Evolutionary conservation across 2,329 filamentous ascomycete genomes (phyloP), one percentile per base, ranked within the genome.

Genomic region (Aspergillus arachidicola): DNA sequence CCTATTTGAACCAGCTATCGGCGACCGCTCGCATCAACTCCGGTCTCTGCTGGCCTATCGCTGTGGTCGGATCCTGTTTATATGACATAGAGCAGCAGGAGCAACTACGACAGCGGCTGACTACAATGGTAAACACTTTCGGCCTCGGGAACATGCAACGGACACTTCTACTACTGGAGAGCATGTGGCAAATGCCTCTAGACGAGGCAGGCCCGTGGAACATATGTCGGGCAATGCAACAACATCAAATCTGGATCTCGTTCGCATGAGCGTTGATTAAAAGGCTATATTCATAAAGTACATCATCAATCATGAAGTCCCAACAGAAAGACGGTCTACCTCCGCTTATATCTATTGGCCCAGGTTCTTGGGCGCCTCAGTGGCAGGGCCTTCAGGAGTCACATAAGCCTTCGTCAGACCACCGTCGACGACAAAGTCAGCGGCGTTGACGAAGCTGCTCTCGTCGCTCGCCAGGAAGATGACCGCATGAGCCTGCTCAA

Each of bases 401-500:
- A 88, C 86, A 78, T 97, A 98, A 51, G 93, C 92, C 81, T 83
- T 97, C 73, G 89, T 94, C 92, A 99, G 92, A 64, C 94, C 94
- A 63, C 95, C 95, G 73, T 99, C 95, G 30, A 98, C 93, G 5
- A 96, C 90, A 81, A 98, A 96, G 76, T 98, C 95, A 63, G 87
- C 90, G 12, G 91, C 93, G 68, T 95, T 96, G 73, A 96, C 91
- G 72, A 96, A 96, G 82, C 91, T 92, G 73, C 90, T 89, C 83
- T 96, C 93, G 70, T 96, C 93, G 68, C 89, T 93, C 10, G 93
- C 93, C 64, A 96, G 80, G 82, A 96, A 96, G 9, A 97, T 76
- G 0, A 96, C 93, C 7, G 92, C 93, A 67, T 96, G 91, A 0
- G 93, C 93, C 82, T 96, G 93, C 83, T 97, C 93, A 64, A 97